Base-by-base conservation (phyloP, 192 early-diverging fungal species). In the Obelidium mucronatum region DNA sequence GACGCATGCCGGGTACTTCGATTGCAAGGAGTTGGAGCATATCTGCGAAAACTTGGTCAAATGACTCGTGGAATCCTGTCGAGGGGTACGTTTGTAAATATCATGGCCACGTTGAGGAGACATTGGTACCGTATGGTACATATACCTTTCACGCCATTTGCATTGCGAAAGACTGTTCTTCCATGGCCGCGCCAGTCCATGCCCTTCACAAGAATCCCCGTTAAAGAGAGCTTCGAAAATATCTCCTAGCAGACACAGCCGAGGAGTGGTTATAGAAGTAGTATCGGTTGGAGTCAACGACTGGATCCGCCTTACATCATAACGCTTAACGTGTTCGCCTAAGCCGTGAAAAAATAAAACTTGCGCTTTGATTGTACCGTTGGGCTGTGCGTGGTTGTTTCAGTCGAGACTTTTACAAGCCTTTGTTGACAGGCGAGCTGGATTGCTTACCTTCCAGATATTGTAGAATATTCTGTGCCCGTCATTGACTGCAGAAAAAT, bases 151-250 rank as follows among this genome's bases (percentile, higher is more conserved):
- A 68, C 36, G 13, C 40, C 62, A 24, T 54, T 34, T 8, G 37
- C 68, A 42, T 79, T 71, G 82, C 80, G 22, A 61, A 81, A 81
- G 53, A 80, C 85, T 31, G 92, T 93, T 69, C 89, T 63, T 26
- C 92, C 92, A 65, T 85, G 90, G 36, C 92, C 92, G 44, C 92
- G 79, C 72, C 90, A 90, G 74, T 93, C 91, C 65, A 80, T 88
- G 13, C 74, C 86, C 36, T 82, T 82, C 73, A 87, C 83, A 62
- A 88, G 77, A 67, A 94, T 87, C 1, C 87, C 89, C 28, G 75
- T 67, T 52, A 67, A 78, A 48, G 84, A 81, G 71, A 92, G 90
- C 22, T 74, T 73, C 33, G 80, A 67, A 73, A 90, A 90, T 48
- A 94, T 80, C 40, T 90, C 82, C 72, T 74, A 48, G 15, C 19